These are phyloP conservation scores for Lignosus rhinocerotis DNA, from an alignment of 1,284 basidiomycete genomes.

Conservation along the genomic window DNA sequence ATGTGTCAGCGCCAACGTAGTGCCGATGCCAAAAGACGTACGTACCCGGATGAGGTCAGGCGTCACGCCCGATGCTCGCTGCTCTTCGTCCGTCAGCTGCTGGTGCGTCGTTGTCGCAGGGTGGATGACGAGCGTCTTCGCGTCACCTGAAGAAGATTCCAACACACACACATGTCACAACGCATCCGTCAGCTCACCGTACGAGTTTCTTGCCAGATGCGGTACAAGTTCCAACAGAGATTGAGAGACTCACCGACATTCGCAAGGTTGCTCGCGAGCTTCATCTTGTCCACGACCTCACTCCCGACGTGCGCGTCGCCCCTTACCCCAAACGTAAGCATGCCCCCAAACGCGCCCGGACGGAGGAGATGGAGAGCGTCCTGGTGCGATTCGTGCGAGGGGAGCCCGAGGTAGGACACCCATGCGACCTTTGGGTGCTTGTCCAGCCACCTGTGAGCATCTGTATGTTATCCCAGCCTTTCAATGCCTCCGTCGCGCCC, in stretches of 20 bases:
- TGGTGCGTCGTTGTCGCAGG: slow-evolving; percentile 85
- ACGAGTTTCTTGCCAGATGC: too few species aligned
- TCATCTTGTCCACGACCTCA: slow-evolving; percentile 73
- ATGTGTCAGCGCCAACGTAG: neutral
- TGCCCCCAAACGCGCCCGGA: slow-evolving; percentile 65
- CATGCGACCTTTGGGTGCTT: slow-evolving; percentile 72
- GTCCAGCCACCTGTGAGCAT: slow-evolving; percentile 55
- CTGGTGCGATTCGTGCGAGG: slow-evolving; percentile 62
- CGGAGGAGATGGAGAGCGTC: slow-evolving; percentile 63
- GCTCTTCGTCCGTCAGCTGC: slow-evolving; percentile 74
- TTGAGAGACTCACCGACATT: slow-evolving; percentile 57
- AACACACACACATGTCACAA: too few species aligned
- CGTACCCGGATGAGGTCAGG: slow-evolving; percentile 79
- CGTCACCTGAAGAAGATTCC: slow-evolving; percentile 44
- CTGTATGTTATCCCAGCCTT: neutral
- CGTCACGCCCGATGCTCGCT: slow-evolving; percentile 71
- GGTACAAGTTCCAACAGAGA: neutral
- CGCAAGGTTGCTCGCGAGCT: slow-evolving; percentile 75
- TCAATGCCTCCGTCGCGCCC: neutral
- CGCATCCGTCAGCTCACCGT: neutral
- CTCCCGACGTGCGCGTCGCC: slow-evolving; percentile 62
- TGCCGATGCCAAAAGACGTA: slow-evolving; percentile 37
- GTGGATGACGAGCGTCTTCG: slow-evolving; percentile 86
- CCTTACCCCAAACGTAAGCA: slow-evolving; percentile 82
- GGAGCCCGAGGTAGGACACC: slow-evolving; percentile 83